Conservation (phyloP, 345 rosid genomes). For the Kandelia obovata region DNA sequence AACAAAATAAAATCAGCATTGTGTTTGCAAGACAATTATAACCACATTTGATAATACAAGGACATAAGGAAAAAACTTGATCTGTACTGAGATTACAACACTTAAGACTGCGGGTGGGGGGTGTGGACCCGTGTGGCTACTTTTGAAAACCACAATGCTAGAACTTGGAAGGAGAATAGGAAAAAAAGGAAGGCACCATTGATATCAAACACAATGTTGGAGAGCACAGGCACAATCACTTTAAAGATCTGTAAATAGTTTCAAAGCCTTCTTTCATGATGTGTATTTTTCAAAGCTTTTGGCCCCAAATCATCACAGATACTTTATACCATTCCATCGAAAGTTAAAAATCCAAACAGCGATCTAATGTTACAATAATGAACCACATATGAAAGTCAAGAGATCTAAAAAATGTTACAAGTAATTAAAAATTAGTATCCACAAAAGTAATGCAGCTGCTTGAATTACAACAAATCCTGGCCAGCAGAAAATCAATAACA, state of each 20-base stretch:
- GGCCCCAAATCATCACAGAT: too few species aligned
- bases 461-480: neutral
- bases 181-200: neutral
- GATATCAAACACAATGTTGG: too few species aligned
- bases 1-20: conserved; percentile 12
- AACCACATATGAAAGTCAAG: neutral
- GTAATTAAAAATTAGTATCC: neutral
- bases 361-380: neutral
- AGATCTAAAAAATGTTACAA: neutral
- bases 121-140: neutral
- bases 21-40: neutral
- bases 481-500: conserved; percentile 2
- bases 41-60: conserved; percentile 6
- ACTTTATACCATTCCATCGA: neutral
- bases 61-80: neutral
- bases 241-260: neutral
- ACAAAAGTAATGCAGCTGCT: neutral
- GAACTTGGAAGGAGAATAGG: neutral
- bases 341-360: neutral
- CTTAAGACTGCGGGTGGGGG: neutral
- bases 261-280: neutral
- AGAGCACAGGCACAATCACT: neutral
- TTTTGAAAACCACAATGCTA: too few species aligned
- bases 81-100: neutral
- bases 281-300: too few species aligned